phyloP scores from a whole-genome alignment of 2,329 filamentous ascomycete species.

The Cercospora sesami region DNA sequence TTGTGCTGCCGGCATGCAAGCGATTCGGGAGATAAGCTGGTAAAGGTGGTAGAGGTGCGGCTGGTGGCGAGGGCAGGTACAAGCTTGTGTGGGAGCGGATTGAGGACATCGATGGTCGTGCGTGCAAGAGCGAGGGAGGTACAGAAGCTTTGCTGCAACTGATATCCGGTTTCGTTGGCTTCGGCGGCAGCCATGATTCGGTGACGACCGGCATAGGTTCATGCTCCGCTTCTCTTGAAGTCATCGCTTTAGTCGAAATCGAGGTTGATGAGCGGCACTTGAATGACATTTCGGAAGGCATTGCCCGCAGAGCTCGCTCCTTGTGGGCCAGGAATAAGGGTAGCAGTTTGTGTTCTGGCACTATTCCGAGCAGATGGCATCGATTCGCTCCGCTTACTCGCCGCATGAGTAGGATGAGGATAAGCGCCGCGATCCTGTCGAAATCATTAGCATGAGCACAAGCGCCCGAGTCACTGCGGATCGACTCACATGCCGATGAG shows the following conservation, averaged over 20 bases:
- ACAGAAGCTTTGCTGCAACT: conserved; percentile 25
- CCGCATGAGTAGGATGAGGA: conserved; percentile 32
- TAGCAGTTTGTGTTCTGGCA: conserved; percentile 23
- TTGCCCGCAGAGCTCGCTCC: conserved; percentile 15
- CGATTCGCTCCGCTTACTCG: conserved; percentile 30
- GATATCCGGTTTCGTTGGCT: conserved; percentile 30
- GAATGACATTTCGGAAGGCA: conserved; percentile 36
- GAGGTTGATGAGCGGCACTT: conserved; percentile 36
- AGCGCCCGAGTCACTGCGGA: background rate
- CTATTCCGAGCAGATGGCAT: conserved; percentile 32
- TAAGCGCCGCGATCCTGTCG: conserved; percentile 25
- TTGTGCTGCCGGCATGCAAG: conserved; percentile 17
- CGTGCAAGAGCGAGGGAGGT: conserved; percentile 26
- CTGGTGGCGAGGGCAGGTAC: conserved; percentile 19
- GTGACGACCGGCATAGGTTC: conserved; percentile 11
- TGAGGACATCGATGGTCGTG: conserved; percentile 31
- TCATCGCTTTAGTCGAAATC: conserved; percentile 25
- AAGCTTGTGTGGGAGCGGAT: conserved; percentile 29
- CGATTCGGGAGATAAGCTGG: conserved; percentile 31
- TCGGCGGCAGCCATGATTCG: conserved; percentile 19
- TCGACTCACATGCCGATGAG: conserved; percentile 30
- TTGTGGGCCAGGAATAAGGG: conserved; percentile 30
- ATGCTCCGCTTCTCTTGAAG: conserved; percentile 1
- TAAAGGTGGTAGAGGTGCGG: conserved; percentile 31
- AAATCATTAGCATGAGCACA: conserved; percentile 2